Percentiles rank a stretch among this genome's conserved stretches.
Conservation (phyloP, 1,284 basidiomycete genomes). For the Thelephora terrestris region DNA sequence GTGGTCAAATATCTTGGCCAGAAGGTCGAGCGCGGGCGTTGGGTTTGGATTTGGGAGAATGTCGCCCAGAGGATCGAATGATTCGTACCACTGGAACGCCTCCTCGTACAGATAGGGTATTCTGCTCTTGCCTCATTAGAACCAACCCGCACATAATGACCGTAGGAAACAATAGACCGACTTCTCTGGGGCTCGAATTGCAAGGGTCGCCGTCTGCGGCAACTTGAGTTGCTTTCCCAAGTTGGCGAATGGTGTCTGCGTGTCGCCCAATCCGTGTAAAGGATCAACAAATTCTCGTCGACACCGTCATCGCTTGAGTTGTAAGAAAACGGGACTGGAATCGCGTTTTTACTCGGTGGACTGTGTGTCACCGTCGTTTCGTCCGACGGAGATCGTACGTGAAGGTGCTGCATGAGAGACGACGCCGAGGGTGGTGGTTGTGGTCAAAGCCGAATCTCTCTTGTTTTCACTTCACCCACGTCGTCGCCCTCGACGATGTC, state of each 20-base stretch:
- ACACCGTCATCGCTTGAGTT: conserved; percentile 65
- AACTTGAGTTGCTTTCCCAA: conserved; percentile 69
- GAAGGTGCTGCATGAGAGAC: not conserved
- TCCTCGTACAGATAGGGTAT: conserved; percentile 76
- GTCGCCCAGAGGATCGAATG: conserved; percentile 74
- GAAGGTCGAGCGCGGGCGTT: conserved; percentile 46
- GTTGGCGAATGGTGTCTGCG: conserved; percentile 63
- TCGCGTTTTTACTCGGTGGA: conserved; percentile 32
- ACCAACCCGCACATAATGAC: not conserved
- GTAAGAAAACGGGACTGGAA: conserved; percentile 55
- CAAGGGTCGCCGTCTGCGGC: conserved; percentile 79
- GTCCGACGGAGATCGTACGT: not conserved
- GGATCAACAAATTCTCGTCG: conserved; percentile 79
- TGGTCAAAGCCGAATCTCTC: conserved; percentile 1
- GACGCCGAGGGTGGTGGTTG: too few relatives aligned
- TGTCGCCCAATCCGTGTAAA: conserved; percentile 90
- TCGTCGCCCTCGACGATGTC: conserved; percentile 35
- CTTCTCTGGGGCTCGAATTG: conserved; percentile 73
- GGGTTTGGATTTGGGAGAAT: conserved; percentile 65
- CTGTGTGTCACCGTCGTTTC: not conserved
- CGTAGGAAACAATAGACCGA: conserved; percentile 25
- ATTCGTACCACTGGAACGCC: conserved; percentile 82
- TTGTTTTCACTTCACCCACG: conserved; percentile 4
- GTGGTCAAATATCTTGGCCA: conserved; percentile 45
- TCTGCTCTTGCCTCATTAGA: conserved; percentile 23